A percentile compares a stretch with the other conserved stretches of the same genome.
Conservation (phyloP, 768 basidiomycete species). For the Agaricus sinodeliciosus region DNA sequence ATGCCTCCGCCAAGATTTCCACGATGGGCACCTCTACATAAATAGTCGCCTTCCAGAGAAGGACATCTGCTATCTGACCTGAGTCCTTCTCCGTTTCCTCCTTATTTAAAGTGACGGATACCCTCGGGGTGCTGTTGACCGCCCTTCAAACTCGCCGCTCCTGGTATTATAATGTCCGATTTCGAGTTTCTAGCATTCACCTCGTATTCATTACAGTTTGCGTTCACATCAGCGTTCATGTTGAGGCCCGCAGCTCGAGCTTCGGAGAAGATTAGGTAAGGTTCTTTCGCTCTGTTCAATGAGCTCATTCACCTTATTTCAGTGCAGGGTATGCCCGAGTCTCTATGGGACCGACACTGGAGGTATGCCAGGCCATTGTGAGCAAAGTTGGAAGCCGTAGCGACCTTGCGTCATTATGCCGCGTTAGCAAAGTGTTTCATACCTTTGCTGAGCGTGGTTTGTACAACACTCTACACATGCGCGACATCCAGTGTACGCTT, state of each 20-base stretch:
- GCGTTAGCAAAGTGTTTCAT: conserved; percentile 51
- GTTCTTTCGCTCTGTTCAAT: neutral
- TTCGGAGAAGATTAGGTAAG: conserved; percentile 24
- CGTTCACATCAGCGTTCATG: conserved; percentile 6
- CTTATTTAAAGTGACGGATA: conserved; percentile 10
- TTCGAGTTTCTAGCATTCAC: neutral
- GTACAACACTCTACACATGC: conserved; percentile 52
- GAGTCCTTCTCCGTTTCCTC: conserved; percentile 13
- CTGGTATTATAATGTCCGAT: conserved; percentile 6
- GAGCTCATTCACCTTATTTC: conserved; percentile 2
- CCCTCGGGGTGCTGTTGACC: neutral
- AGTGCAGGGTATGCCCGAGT: conserved; percentile 33
- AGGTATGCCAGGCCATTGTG: conserved; percentile 53
- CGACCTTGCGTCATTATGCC: conserved; percentile 52
- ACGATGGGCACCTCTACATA: conserved; percentile 28
- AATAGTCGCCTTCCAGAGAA: conserved; percentile 22
- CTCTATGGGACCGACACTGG: conserved; percentile 54
- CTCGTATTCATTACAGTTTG: neutral
- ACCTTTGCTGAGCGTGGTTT: conserved; percentile 48
- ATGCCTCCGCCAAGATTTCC: conserved; percentile 32
- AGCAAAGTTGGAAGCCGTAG: conserved; percentile 41
- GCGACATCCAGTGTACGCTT: conserved; percentile 30
- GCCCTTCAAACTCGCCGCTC: conserved; percentile 6
- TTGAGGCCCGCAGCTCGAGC: conserved; percentile 14
- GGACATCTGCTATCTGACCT: conserved; percentile 8